Evolutionary conservation across 2,329 filamentous ascomycete genomes (phyloP), one percentile per base, ranked within the genome.

Genomic region (Torrubiella hemipterigena): DNA sequence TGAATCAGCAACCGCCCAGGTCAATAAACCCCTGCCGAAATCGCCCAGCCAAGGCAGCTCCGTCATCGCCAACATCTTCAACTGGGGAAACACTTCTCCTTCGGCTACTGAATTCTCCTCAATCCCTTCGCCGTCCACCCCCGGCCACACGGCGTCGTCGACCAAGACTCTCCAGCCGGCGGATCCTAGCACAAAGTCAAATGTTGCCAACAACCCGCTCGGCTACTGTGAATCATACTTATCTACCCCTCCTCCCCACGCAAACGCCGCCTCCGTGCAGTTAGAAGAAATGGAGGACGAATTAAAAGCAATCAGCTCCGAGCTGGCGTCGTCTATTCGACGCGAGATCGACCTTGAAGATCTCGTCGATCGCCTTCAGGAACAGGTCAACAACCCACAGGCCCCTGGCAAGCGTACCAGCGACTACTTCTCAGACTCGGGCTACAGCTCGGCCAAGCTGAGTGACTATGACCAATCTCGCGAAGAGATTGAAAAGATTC

Each of bases 391-490:
- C 54, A 67, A 75, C 55, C 49, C 67, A 47, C 58, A 65, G 54
- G 50, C 63, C 43, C 46, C 68, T 17, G 77, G 72, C 40, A 80
- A 81, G 51, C 73, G 89, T 38, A 93, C 84, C 8, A 96, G 91
- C 58, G 91, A 98, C 58, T 96, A 98, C 59, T 98, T 91, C 53
- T 98, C 91, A 3, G 91, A 98, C 54, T 94, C 87, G 6, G 91
- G 91, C 19, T 80, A 84, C 35, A 89, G 85, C 53, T 89, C 85
- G 2, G 70, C 83, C 32, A 81, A 85, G 47, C 80, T 78, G 47
- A 77, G 80, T 38, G 79, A 83, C 28, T 63, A 63, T 37, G 74
- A 78, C 36, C 63, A 71, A 26, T 65, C 63, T 19, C 68, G 66
- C 30, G 73, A 78, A 46, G 84, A 95, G 51, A 63, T 95, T 20